These are phyloP conservation scores for Vigna radiata DNA, from an alignment of 306 rosid genomes.

Conservation along the genomic window DNA sequence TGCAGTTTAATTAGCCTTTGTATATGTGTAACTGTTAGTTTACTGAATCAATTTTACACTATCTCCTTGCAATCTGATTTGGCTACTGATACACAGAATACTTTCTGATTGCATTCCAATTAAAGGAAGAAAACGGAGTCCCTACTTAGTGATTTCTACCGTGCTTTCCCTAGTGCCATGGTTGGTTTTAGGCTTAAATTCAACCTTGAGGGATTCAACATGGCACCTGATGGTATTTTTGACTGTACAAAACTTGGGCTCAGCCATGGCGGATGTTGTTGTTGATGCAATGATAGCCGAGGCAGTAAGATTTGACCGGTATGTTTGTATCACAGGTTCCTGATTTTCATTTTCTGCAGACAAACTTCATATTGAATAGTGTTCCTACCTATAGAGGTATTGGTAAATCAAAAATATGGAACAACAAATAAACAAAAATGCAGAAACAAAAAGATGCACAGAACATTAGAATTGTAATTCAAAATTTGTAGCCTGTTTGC, in stretches of 20 bases:
- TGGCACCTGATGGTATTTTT: conserved; percentile 72
- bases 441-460: neutral
- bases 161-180: conserved; percentile 85
- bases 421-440: neutral
- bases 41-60: conserved; percentile 30
- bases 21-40: conserved; percentile 6
- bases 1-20: conserved; percentile 31
- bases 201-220: conserved; percentile 63
- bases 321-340: conserved; percentile 46
- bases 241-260: conserved; percentile 82
- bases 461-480: neutral
- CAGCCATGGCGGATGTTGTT: conserved; percentile 96
- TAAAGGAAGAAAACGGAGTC: conserved; percentile 81
- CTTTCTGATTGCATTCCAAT: conserved; percentile 86
- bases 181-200: conserved; percentile 67
- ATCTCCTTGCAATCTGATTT: conserved; percentile 45
- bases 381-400: conserved; percentile 25
- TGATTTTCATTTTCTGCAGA: conserved; percentile 15
- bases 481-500: neutral
- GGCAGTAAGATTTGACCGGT: conserved; percentile 80
- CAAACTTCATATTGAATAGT: conserved; percentile 22
- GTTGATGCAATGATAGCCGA: conserved; percentile 95
- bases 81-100: conserved; percentile 60
- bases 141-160: conserved; percentile 79
- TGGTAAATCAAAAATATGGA: conserved; percentile 15